Evolutionary conservation across 2,329 filamentous ascomycete genomes (phyloP).

Genomic region (Colletotrichum navitas): DNA sequence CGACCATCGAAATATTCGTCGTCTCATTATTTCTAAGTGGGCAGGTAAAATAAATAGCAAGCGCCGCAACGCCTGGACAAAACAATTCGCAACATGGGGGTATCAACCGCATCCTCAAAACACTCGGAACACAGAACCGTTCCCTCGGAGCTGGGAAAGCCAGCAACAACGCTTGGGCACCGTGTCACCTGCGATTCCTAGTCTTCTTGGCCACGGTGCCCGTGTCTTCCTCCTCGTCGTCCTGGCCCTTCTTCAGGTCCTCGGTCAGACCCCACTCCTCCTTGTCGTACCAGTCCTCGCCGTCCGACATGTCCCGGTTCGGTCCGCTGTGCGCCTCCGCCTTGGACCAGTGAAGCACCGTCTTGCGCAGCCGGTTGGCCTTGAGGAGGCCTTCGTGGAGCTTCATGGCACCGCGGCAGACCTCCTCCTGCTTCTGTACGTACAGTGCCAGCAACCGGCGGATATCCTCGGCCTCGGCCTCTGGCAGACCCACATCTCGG

Average conservation of each 20-base stretch:
- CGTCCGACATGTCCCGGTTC: slow-evolving; percentile 83
- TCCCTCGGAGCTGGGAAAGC: slow-evolving; percentile 9
- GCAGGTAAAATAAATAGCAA: neutral
- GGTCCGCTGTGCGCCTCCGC: slow-evolving; percentile 78
- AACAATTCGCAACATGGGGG: slow-evolving; percentile 30
- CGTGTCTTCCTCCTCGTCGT: slow-evolving; percentile 83
- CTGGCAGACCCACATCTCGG: slow-evolving; percentile 78
- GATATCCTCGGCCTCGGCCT: slow-evolving; percentile 82
- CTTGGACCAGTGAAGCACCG: slow-evolving; percentile 81
- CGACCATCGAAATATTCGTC: neutral
- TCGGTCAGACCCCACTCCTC: slow-evolving; percentile 83
- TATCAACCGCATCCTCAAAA: slow-evolving; percentile 41
- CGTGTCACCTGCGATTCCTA: slow-evolving; percentile 62
- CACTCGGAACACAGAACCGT: slow-evolving; percentile 2
- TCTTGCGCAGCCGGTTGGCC: slow-evolving; percentile 78
- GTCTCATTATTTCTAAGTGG: slow-evolving; percentile 7
- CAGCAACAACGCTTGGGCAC: slow-evolving; percentile 29
- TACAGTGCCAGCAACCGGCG: slow-evolving; percentile 80
- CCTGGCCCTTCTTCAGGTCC: slow-evolving; percentile 83
- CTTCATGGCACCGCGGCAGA: slow-evolving; percentile 76
- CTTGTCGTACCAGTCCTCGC: slow-evolving; percentile 90
- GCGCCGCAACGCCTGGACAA: slow-evolving; percentile 25
- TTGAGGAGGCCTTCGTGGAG: slow-evolving; percentile 79
- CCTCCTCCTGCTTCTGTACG: slow-evolving; percentile 88
- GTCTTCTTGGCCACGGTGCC: slow-evolving; percentile 70